Evolutionary conservation across 202 grass and related monocot species (phyloP).

Genomic region (Cymbopogon flexuosus): DNA sequence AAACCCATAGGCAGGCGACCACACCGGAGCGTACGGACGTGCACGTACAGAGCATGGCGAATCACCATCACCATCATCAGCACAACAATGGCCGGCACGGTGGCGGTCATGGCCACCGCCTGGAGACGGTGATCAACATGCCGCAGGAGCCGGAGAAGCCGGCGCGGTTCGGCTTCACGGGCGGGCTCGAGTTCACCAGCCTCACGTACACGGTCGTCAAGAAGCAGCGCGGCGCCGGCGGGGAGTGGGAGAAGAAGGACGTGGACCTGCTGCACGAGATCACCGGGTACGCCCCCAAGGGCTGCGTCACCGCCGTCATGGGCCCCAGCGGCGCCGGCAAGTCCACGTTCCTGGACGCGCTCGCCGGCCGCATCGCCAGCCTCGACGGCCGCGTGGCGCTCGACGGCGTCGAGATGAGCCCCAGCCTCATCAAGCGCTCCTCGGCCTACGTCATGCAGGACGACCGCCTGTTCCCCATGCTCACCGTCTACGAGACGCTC

Average conservation of each 20-base stretch:
- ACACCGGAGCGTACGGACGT: not conserved
- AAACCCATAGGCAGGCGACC: not conserved
- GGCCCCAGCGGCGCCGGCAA: constrained; percentile 87
- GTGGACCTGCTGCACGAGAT: constrained; percentile 73
- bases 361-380: constrained; percentile 64
- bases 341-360: constrained; percentile 82
- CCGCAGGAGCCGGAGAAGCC: not conserved
- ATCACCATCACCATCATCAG: not conserved
- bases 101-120: constrained; percentile 27
- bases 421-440: constrained; percentile 55
- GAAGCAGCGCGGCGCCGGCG: constrained; percentile 58
- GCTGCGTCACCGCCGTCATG: constrained; percentile 66
- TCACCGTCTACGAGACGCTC: constrained; percentile 88
- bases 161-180: constrained; percentile 34
- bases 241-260: constrained; percentile 54
- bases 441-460: constrained; percentile 96
- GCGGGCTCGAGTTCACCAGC: constrained; percentile 60
- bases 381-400: constrained; percentile 60
- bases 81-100: constrained; percentile 31
- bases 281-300: constrained; percentile 67
- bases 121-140: constrained; percentile 41
- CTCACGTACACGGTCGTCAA: constrained; percentile 59
- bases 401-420: constrained; percentile 59
- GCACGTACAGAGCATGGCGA: constrained; percentile 28
- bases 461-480: constrained; percentile 83